Evolutionary conservation across 495 filamentous ascomycete species (phyloP), one percentile per base, ranked within the genome.

Genomic region (Penicillium pancosmium): DNA sequence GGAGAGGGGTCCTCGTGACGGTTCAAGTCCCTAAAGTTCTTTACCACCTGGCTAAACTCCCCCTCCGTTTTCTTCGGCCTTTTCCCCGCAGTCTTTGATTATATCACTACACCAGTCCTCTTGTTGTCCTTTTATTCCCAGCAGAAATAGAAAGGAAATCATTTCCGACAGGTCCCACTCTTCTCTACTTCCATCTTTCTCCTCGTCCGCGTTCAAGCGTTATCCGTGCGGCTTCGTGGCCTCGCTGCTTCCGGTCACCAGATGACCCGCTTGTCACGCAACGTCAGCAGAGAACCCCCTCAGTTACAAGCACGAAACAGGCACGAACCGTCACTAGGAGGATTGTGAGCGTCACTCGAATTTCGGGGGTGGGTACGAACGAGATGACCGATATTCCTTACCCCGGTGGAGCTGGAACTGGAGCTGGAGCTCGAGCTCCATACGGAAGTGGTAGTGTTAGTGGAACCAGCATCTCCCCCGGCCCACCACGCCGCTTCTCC

Each of bases 401-500:
- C 68, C 70, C 75, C 68, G 71, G 78, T 75, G 78, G 79, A 75
- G 74, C 77, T 71, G 67, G 79, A 75, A 73, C 77, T 71, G 67
- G 19, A 21, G 19, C 19, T 21, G 19, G 61, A 23, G 23, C 23
- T 67, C 58, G 65, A 73, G 74, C 70, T 70, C 69, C 74, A 56
- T 75, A 74, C 56, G 76, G 23, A 0, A 23, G 23, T 4, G 23
- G 23, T 4, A 23, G 23, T 23, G 23, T 1, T 0, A 23, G 23
- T 23, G 23, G 23, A 23, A 23, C 23, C 3, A 23, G 68, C 67
- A 72, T 76, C 65, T 75, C 77, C 50, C 73, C 75, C 46, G 73
- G 73, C 56, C 79, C 73, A 50, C 79, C 73, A 50, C 74, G 80
- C 61, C 78, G 78, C 57, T 82, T 78, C 27, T 95, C 92, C 34